Evolutionary conservation across 2,329 filamentous ascomycete species (phyloP), one percentile per base, ranked within the genome.

Genomic region (Aspergillus niger): DNA sequence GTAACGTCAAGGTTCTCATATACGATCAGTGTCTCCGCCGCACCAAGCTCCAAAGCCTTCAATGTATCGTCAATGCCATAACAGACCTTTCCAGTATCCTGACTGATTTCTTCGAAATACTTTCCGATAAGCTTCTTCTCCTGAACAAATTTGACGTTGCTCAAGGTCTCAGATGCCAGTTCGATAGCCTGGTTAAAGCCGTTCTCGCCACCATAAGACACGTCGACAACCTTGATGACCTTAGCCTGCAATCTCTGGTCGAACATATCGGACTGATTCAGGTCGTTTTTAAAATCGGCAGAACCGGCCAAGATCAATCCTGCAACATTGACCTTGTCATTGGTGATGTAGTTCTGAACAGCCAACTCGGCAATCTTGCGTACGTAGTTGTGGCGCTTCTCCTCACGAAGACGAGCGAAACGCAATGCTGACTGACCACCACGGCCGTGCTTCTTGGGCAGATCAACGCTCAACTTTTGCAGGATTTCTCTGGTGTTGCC

Each of bases 131-230:
- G 88, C 83, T 97, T 99, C 90, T 99, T 99, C 86, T 99, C 95
- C 81, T 99, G 95, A 77, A 99, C 97, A 79, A 99, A 99, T 82
- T 99, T 99, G 86, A 99, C 95, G 76, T 98, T 99, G 80, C 93
- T 91, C 51, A 99, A 86, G 7, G 95, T 99, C 83, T 99, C 96
- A 7, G 92, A 87, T 26, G 95, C 90, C 72, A 99, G 80, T 76
- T 99, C 95, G 66, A 99, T 99, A 62, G 95, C 95, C 82, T 99
- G 96, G 83, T 99, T 99, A 86, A 99, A 99, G 50, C 95, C 95
- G 83, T 98, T 98, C 82, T 99, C 96, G 70, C 95, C 95, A 77
- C 95, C 95, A 73, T 99, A 99, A 13, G 94, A 98, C 48, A 99
- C 96, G 77, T 99, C 95, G 38, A 99, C 96, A 48, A 99, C 91